Evolutionary conservation across 495 filamentous ascomycete genomes (phyloP), one percentile per base, ranked within the genome.

Genomic region (Aspergillus indologenus): DNA sequence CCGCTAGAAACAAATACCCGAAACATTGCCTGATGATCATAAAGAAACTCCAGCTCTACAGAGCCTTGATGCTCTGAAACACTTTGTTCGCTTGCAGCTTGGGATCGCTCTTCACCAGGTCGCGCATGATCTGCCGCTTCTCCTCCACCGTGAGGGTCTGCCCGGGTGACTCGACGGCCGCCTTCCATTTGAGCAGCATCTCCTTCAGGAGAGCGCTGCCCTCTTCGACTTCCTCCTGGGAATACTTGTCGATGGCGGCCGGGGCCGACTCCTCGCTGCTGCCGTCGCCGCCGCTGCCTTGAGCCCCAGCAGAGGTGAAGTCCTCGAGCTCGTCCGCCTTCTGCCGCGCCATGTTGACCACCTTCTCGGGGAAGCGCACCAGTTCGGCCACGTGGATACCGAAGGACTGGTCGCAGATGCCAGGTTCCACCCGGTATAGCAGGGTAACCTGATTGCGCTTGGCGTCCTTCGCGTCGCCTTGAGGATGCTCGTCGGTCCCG

Each of bases 291-390:
- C n/a, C n/a, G n/a, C n/a, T n/a, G n/a, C 85, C 87, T 66, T 86
- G 83, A 65, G 90, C 87, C 86, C 58, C 58, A 22, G 70, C 63
- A 0, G 77, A 72, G 53, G 86, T 85, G 65, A 98, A 98, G 70
- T 98, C 94, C 72, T 99, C 94, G 18, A 99, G 80, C 79, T 99
- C 94, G 70, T 96, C 94, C 1, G 94, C 94, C 75, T 98, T 98
- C 60, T 94, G 85, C 75, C 95, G 96, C 23, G 94, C 94, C 94
- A 98, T 99, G 65, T 91, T 91, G 54, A 99, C 89, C 5, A 99
- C 94, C 74, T 98, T 99, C 54, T 89, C 85, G 2, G 94, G 94
- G 79, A 99, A 99, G n/a, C 92, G 84, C 9, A 99, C 94, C 1
- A 99, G 84, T 76, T 99, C 94, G 11, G 94, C 94, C 14, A 99